Evolutionary conservation across 129 eudicot genomes (phyloP).

Genomic region (Calendula officinalis): DNA sequence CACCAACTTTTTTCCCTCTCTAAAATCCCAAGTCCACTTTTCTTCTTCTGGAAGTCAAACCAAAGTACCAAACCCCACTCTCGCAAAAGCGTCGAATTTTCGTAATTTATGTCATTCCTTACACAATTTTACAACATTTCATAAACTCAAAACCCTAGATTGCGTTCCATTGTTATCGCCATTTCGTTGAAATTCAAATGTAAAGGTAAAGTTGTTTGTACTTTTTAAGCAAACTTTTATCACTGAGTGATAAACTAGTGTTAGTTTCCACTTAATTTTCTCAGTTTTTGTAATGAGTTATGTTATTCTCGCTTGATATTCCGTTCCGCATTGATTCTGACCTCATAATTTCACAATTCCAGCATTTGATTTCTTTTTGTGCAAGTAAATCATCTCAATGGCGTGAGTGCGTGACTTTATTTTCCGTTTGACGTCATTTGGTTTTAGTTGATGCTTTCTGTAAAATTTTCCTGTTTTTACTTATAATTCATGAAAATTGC

Average conservation of each 20-base stretch:
- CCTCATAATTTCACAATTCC: no score
- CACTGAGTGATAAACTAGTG: neutral
- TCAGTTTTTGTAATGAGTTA: no score
- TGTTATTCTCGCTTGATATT: no score
- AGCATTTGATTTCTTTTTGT: no score
- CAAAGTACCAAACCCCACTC: slow-evolving; percentile 1
- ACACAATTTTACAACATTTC: neutral
- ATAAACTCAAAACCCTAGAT: neutral
- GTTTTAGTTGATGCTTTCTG: no score
- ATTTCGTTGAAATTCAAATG: slow-evolving; percentile 19
- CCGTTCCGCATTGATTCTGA: no score
- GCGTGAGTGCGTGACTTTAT: no score
- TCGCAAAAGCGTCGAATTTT: slow-evolving; percentile 8
- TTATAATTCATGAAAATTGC: no score
- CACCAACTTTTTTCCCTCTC: neutral
- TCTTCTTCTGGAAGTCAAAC: neutral
- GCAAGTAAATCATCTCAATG: no score
- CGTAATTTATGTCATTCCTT: neutral
- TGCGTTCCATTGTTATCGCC: neutral
- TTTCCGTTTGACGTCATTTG: no score
- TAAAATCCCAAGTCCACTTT: neutral
- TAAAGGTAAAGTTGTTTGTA: slow-evolving; percentile 18
- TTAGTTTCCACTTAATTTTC: slow-evolving; percentile 3
- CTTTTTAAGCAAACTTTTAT: neutral
- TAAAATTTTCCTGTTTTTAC: no score